Conservation (phyloP, 345 rosid species). For the Sisymbrium irio region DNA sequence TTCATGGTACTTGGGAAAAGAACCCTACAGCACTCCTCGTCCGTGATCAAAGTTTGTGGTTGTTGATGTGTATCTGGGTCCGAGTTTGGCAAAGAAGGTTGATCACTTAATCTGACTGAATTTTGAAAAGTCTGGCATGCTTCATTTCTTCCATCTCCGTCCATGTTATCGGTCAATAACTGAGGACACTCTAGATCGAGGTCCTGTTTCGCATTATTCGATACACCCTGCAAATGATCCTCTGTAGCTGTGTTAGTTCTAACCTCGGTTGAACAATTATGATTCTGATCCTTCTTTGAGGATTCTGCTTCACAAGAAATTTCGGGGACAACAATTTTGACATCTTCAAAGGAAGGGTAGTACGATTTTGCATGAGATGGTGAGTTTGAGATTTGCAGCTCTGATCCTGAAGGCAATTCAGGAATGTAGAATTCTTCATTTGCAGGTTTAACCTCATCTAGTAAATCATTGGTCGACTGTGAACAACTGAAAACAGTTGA, state of each 20-base stretch:
- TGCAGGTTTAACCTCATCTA: conserved; percentile 40
- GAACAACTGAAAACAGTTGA: conserved; percentile 55
- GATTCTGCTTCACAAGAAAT: conserved; percentile 53
- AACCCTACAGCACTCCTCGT: conserved; percentile 84
- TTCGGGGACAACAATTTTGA: conserved; percentile 51
- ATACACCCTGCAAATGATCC: conserved; percentile 48
- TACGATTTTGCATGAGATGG: conserved; percentile 59
- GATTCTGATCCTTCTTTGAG: conserved; percentile 48
- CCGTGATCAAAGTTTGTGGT: conserved; percentile 62
- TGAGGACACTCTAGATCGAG: conserved; percentile 45
- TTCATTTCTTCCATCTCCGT: conserved; percentile 45
- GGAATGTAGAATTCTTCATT: conserved; percentile 46
- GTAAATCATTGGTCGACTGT: conserved; percentile 58
- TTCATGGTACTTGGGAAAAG: conserved; percentile 62
- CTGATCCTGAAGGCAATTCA: conserved; percentile 47
- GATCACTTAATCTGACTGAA: conserved; percentile 42
- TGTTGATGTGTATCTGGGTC: conserved; percentile 38
- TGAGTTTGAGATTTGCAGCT: conserved; percentile 58
- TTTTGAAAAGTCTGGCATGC: conserved; percentile 43
- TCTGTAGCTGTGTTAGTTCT: conserved; percentile 40
- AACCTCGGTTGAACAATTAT: conserved; percentile 39
- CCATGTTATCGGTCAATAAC: conserved; percentile 42
- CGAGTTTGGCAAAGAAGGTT: conserved; percentile 45
- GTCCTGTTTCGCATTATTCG: conserved; percentile 49
- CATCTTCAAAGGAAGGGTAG: conserved; percentile 52